phyloP scores from a whole-genome alignment of 257 asterid species.

The Mitragyna speciosa region DNA sequence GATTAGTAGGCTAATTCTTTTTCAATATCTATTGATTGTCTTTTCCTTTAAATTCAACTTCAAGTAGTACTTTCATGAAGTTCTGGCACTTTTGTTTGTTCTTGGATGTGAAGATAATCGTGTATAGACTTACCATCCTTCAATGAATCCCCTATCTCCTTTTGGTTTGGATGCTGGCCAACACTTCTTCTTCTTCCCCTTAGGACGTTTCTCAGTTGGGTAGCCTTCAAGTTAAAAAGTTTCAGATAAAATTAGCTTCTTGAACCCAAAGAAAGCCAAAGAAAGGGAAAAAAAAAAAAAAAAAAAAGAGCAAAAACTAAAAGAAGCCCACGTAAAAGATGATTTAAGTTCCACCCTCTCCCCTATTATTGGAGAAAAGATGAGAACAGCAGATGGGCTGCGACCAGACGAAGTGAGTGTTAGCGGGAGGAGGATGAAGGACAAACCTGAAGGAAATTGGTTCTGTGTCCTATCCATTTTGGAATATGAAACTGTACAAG shows the following conservation, averaged over 20 bases:
- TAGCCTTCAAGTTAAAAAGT: conserved; percentile 39
- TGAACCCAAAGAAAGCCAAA: not conserved
- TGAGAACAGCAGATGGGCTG: not conserved
- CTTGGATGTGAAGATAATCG: not conserved
- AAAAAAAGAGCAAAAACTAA: not conserved
- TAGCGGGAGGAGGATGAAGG: conserved; percentile 1
- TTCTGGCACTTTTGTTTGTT: not conserved
- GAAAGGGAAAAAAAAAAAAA: not conserved
- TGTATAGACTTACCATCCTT: conserved; percentile 55
- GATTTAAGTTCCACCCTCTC: not conserved
- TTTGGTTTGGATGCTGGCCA: conserved; percentile 54
- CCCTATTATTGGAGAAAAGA: not conserved
- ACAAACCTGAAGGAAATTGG: conserved; percentile 53
- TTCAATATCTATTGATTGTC: not conserved
- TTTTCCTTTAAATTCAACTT: not conserved
- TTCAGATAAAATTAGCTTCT: not conserved
- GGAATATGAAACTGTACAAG: conserved; percentile 18
- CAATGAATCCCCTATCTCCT: conserved; percentile 68
- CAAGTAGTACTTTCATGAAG: not conserved
- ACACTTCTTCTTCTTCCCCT: conserved; percentile 42
- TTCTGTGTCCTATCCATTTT: conserved; percentile 44
- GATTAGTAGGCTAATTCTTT: not conserved
- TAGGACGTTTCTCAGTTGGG: conserved; percentile 43
- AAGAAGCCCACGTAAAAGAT: not conserved
- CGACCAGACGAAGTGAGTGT: not conserved